phyloP scores from a whole-genome alignment of 345 rosid species.

The Murraya paniculata region DNA sequence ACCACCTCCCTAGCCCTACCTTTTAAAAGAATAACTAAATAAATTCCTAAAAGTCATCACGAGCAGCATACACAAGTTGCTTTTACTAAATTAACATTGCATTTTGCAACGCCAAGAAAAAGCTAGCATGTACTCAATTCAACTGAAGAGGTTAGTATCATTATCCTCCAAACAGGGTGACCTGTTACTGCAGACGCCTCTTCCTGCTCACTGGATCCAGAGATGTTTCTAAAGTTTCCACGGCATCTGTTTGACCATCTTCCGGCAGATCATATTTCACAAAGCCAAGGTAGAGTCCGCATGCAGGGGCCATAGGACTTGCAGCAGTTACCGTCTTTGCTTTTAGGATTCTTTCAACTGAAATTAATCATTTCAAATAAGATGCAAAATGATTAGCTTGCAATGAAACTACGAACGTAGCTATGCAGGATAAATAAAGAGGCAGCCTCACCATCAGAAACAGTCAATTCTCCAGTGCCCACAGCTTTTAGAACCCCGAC shows the following conservation, averaged over 20 bases:
- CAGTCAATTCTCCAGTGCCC: conserved; percentile 69
- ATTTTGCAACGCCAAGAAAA: background rate
- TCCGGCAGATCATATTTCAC: conserved; percentile 73
- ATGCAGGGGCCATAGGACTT: conserved; percentile 88
- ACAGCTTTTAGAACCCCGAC: conserved; percentile 84
- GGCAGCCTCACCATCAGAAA: conserved; percentile 59
- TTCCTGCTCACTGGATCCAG: background rate
- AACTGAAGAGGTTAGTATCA: background rate
- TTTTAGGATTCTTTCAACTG: conserved; percentile 68
- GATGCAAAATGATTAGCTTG: background rate
- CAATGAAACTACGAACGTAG: background rate
- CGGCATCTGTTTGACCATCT: background rate
- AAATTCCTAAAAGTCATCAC: too few species aligned
- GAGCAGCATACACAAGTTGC: background rate
- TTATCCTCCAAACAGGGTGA: too few species aligned
- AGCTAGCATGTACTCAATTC: background rate
- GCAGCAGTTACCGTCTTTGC: conserved; percentile 68
- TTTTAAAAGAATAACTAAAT: too few species aligned
- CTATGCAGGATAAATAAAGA: background rate
- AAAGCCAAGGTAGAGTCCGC: conserved; percentile 76
- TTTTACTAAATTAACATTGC: background rate
- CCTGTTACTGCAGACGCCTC: background rate
- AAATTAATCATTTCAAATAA: background rate
- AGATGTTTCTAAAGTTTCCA: background rate
- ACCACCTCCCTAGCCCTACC: too few species aligned